Percentiles rank a stretch among this genome's conserved stretches.
These are phyloP conservation scores for Kockovaella imperatae DNA, from an alignment of 768 basidiomycete genomes.

Conservation along the genomic window DNA sequence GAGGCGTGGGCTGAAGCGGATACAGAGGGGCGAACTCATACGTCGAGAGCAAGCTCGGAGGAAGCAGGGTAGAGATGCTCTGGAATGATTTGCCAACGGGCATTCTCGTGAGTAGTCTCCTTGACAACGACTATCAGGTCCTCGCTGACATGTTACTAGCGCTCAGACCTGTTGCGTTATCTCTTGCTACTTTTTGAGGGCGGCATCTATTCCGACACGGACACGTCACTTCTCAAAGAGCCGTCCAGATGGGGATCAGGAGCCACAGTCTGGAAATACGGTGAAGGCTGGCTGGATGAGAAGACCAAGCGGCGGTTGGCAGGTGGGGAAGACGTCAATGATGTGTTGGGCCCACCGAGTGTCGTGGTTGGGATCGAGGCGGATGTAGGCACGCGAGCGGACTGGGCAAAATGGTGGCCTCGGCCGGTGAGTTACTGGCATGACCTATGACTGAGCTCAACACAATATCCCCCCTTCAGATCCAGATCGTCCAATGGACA, in stretches of 20 bases:
- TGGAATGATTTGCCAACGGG: conserved; percentile 39
- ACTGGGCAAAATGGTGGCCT: conserved; percentile 48
- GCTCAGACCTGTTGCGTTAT: conserved; percentile 40
- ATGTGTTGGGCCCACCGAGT: conserved; percentile 29
- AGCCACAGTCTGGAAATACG: conserved; percentile 24
- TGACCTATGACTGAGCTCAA: neutral
- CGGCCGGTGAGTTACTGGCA: conserved; percentile 32
- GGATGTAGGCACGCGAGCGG: conserved; percentile 47
- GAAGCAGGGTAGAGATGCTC: conserved; percentile 24
- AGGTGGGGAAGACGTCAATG: conserved; percentile 15
- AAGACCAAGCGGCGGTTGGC: conserved; percentile 10
- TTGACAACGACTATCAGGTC: neutral
- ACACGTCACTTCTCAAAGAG: conserved; percentile 43
- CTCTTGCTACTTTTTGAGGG: conserved; percentile 37
- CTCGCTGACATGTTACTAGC: conserved; percentile 9
- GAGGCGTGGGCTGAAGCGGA: neutral
- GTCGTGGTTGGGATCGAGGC: conserved; percentile 49
- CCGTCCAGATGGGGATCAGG: conserved; percentile 38
- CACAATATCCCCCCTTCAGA: conserved; percentile 21
- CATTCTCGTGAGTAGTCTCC: conserved; percentile 32
- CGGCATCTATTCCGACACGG: conserved; percentile 46
- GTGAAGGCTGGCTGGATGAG: conserved; percentile 28
- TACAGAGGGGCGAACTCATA: conserved; percentile 25
- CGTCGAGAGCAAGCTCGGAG: conserved; percentile 15
- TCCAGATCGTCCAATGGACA: conserved; percentile 50